Percentiles rank a stretch among this genome's conserved stretches.
Conservation (phyloP, 345 rosid genomes). For the Psidium friedrichsthalianum region DNA sequence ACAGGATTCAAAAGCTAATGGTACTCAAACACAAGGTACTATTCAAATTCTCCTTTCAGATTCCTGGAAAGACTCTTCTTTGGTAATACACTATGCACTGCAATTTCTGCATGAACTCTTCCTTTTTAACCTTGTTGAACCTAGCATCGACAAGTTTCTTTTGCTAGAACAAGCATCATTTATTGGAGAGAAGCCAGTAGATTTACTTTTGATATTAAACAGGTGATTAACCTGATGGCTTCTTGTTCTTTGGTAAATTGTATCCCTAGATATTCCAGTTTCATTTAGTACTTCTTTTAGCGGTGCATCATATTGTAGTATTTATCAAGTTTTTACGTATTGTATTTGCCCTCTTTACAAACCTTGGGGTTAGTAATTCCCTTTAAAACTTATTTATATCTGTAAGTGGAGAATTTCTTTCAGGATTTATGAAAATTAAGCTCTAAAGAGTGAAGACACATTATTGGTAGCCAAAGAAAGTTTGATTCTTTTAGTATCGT, state of each 20-base stretch:
- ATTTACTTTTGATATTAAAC: background rate
- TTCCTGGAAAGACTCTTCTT: background rate
- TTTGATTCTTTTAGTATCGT: background rate
- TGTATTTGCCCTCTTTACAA: background rate
- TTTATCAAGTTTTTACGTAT: background rate
- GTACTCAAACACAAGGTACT: conserved; percentile 27
- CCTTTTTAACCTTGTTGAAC: background rate
- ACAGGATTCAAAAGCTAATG: conserved; percentile 51
- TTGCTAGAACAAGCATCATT: background rate
- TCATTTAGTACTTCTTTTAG: background rate
- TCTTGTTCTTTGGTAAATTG: background rate
- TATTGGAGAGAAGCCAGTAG: background rate
- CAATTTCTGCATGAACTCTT: background rate
- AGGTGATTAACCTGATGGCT: background rate
- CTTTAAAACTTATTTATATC: too few species aligned
- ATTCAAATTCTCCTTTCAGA: background rate
- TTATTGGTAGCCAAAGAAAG: background rate
- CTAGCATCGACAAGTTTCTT: background rate
- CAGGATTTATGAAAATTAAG: background rate
- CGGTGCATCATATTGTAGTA: background rate
- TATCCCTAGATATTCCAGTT: background rate
- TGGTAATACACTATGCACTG: background rate
- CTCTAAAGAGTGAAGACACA: background rate
- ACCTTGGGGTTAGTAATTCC: background rate
- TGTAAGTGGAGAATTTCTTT: background rate